A percentile compares a stretch with the other conserved stretches of the same genome.
Evolutionary conservation across 164 flowering plant genomes (phyloP).

Genomic region (Buxus sempervirens): DNA sequence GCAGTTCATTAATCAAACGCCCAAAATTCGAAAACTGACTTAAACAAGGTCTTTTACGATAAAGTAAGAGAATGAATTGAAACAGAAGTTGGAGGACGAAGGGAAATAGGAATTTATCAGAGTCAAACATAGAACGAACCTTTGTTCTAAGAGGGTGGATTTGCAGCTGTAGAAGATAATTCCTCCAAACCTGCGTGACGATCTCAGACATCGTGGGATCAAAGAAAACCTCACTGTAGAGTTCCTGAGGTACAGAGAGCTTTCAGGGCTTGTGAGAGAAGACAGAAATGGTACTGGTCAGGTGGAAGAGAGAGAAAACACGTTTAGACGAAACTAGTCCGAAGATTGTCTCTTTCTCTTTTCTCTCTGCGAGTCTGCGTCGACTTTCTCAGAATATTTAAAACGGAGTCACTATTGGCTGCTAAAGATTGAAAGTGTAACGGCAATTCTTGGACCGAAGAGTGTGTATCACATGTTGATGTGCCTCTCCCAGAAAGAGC

Average conservation of each 20-base stretch:
- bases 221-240: conserved; percentile 12
- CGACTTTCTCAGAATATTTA: too few relatives aligned
- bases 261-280: neutral
- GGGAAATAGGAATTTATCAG: too few relatives aligned
- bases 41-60: neutral
- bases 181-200: conserved; percentile 49
- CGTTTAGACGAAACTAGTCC: too few relatives aligned
- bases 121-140: conserved; percentile 27
- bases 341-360: too few relatives aligned
- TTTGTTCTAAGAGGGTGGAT: conserved; percentile 72
- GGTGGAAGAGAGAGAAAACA: neutral
- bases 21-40: neutral
- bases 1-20: neutral
- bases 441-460: too few relatives aligned
- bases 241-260: neutral
- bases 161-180: conserved; percentile 59
- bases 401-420: too few relatives aligned
- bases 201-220: conserved; percentile 52
- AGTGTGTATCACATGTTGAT: too few relatives aligned
- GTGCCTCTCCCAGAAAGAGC: too few relatives aligned
- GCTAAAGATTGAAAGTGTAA: too few relatives aligned
- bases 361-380: too few relatives aligned
- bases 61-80: neutral
- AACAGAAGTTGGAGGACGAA: conserved; percentile 5
- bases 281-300: too few relatives aligned